Conservation (phyloP, 345 rosid genomes). For the Salix caprea region DNA sequence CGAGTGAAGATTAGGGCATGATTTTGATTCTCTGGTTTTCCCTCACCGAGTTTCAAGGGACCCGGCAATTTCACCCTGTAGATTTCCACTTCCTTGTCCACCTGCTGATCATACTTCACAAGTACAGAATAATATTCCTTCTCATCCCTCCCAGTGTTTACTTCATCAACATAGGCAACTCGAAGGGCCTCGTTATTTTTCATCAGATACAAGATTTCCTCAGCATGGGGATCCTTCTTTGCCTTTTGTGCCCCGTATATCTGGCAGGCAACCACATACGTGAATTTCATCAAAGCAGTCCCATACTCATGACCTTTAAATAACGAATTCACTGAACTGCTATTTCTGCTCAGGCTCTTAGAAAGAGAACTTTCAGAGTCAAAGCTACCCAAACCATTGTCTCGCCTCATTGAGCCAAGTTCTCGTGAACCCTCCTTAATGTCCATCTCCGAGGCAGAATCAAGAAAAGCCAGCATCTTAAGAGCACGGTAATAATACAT, state of each 20-base stretch:
- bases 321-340: conserved; percentile 52
- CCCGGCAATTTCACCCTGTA: conserved; percentile 94
- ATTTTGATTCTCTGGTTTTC: conserved; percentile 98
- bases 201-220: conserved; percentile 80
- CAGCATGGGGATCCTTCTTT: conserved; percentile 82
- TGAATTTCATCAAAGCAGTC: conserved; percentile 87
- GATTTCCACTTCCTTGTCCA: conserved; percentile 81
- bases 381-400: conserved; percentile 34
- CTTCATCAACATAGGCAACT: conserved; percentile 93
- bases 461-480: conserved; percentile 89
- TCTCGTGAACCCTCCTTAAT: conserved; percentile 68
- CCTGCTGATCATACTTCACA: conserved; percentile 76
- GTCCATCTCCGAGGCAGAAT: conserved; percentile 96
- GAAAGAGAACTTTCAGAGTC: conserved; percentile 43
- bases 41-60: conserved; percentile 94
- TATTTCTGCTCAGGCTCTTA: conserved; percentile 56
- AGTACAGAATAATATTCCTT: conserved; percentile 85
- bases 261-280: conserved; percentile 95
- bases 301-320: conserved; percentile 86
- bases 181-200: conserved; percentile 86
- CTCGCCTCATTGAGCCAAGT: conserved; percentile 68
- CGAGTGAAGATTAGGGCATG: conserved; percentile 94
- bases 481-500: conserved; percentile 97
- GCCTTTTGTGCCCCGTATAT: conserved; percentile 90
- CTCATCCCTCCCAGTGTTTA: conserved; percentile 54